Percentiles rank a stretch among this genome's conserved stretches.
phyloP scores from a whole-genome alignment of 495 filamentous ascomycete genomes.

The Lichenothelia convexa region DNA sequence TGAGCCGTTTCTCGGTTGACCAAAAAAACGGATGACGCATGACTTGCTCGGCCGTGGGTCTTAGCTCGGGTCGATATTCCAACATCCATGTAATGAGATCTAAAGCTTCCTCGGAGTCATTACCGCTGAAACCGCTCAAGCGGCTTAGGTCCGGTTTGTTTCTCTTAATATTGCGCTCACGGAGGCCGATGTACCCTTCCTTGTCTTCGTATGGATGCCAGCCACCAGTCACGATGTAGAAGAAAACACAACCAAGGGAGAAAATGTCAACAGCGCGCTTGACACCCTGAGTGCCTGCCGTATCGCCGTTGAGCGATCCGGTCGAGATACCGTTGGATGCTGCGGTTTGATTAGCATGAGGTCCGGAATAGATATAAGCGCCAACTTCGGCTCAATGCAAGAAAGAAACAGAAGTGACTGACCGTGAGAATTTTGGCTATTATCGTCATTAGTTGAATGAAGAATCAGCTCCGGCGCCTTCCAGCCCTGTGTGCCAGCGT shows the following conservation, averaged over 20 bases:
- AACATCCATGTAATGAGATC: slow-evolving; percentile 79
- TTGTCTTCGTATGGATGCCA: slow-evolving; percentile 89
- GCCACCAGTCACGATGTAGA: slow-evolving; percentile 82
- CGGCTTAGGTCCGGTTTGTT: slow-evolving; percentile 54
- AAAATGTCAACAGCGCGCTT: slow-evolving; percentile 95
- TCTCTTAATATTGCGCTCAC: slow-evolving; percentile 91
- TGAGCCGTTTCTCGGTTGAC: slow-evolving; percentile 65
- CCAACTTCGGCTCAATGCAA: no score
- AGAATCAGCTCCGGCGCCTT: slow-evolving; percentile 83
- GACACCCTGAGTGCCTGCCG: slow-evolving; percentile 34
- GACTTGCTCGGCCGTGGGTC: slow-evolving; percentile 53
- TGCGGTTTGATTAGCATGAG: no score
- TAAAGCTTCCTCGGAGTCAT: slow-evolving; percentile 69
- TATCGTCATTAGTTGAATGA: slow-evolving; percentile 43
- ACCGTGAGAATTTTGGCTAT: slow-evolving; percentile 12
- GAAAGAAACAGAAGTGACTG: no score
- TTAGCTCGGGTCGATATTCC: slow-evolving; percentile 42
- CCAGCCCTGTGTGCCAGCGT: slow-evolving; percentile 91
- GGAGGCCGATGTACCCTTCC: slow-evolving; percentile 60
- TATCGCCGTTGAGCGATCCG: no score
- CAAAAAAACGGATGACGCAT: slow-evolving; percentile 95
- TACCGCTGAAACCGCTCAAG: slow-evolving; percentile 46
- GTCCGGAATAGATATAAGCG: no score
- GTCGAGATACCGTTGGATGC: no score
- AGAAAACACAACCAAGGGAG: slow-evolving; percentile 87